Percentiles rank a stretch among this genome's conserved stretches.
Conservation (phyloP, 768 basidiomycete genomes). For the Mycena crocata region DNA sequence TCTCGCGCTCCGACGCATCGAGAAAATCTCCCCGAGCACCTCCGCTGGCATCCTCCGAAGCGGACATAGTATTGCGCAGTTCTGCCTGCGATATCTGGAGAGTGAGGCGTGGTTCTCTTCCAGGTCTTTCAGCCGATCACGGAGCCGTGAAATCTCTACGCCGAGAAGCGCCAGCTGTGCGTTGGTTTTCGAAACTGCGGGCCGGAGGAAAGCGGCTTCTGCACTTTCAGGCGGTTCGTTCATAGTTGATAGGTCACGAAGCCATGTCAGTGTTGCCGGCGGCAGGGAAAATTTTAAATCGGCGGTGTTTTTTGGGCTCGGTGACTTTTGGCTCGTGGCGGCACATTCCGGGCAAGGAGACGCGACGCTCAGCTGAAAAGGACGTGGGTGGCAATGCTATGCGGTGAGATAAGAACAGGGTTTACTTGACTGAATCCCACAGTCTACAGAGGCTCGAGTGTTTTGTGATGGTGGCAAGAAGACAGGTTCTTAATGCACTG, state of each 20-base stretch:
- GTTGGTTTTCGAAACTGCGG: not conserved
- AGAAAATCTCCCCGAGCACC: conserved; percentile 11
- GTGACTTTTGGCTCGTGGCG: too few species aligned
- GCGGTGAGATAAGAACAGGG: too few species aligned
- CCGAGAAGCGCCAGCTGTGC: conserved; percentile 6
- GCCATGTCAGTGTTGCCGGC: not conserved
- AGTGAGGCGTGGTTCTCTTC: not conserved
- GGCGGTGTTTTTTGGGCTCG: too few species aligned
- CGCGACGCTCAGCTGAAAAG: too few species aligned
- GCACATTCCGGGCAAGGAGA: too few species aligned
- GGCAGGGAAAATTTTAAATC: too few species aligned
- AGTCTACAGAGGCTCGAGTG: too few species aligned
- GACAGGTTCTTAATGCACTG: too few species aligned
- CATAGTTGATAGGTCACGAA: not conserved
- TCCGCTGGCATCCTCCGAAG: conserved; percentile 11
- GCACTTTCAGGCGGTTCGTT: not conserved
- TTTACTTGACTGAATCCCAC: too few species aligned
- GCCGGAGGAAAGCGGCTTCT: not conserved
- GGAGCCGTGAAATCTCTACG: conserved; percentile 4
- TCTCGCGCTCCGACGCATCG: not conserved
- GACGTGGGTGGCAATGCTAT: too few species aligned
- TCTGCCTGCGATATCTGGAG: not conserved
- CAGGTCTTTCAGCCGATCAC: not conserved
- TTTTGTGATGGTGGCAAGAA: too few species aligned
- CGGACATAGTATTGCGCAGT: not conserved